Evolutionary conservation across 176 grass and related monocot species (phyloP).

Genomic region (Themeda triandra): DNA sequence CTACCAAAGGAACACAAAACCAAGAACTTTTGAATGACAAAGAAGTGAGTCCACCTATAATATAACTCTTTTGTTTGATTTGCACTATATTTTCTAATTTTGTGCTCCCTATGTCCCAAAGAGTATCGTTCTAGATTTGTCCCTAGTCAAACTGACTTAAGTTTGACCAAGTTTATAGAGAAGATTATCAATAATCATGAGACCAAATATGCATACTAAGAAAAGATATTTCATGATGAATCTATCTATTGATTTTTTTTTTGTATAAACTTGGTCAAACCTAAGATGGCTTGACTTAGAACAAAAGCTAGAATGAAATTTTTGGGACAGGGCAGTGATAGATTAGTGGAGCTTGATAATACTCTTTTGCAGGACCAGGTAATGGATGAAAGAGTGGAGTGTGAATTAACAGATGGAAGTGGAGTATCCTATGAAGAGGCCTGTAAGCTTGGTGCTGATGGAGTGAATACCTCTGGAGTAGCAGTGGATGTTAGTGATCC

Average conservation of each 20-base stretch:
- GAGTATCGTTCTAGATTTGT: not conserved
- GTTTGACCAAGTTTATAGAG: not conserved
- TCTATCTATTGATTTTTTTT: not conserved
- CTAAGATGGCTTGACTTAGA: not conserved
- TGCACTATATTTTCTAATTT: not conserved
- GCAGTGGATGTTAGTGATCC: slow-evolving; percentile 10
- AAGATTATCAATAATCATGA: not conserved
- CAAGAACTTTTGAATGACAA: slow-evolving; percentile 13
- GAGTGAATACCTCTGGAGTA: not conserved
- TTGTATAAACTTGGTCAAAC: not conserved
- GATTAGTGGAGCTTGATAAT: slow-evolving; percentile 20
- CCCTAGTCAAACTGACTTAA: not conserved
- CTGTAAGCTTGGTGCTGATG: not conserved
- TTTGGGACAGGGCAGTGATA: not conserved
- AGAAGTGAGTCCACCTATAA: slow-evolving; percentile 35
- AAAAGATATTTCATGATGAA: not conserved
- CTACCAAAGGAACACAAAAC: slow-evolving; percentile 22
- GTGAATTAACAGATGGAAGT: slow-evolving; percentile 20
- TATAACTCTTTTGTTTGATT: slow-evolving; percentile 18
- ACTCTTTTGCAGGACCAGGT: slow-evolving; percentile 18
- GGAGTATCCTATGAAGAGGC: slow-evolving; percentile 12
- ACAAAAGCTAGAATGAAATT: not conserved
- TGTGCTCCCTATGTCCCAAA: not conserved
- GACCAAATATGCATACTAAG: not conserved
- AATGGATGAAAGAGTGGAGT: slow-evolving; percentile 1